Evolutionary conservation across 2,329 filamentous ascomycete genomes (phyloP).

Genomic region (Alternaria arborescens): DNA sequence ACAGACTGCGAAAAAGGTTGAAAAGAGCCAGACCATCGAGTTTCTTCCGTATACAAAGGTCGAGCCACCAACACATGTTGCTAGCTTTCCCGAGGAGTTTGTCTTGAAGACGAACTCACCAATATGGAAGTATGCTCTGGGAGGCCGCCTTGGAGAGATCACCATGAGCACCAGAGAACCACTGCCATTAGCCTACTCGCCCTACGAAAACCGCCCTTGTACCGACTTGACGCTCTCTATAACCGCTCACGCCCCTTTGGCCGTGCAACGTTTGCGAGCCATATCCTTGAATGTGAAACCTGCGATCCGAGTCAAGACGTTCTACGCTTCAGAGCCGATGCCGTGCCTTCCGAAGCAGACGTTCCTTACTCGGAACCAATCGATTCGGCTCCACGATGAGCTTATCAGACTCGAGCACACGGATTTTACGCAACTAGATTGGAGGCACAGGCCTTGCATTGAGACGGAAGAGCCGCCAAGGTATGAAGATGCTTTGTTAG

Average conservation of each 20-base stretch:
- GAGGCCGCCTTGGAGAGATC: slow-evolving; percentile 13
- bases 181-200: slow-evolving; percentile 14
- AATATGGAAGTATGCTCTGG: slow-evolving; percentile 17
- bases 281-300: slow-evolving; percentile 13
- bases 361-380: slow-evolving; percentile 3
- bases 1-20: background rate
- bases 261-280: slow-evolving; percentile 12
- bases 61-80: slow-evolving; percentile 12
- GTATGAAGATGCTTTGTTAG: slow-evolving; percentile 13
- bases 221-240: slow-evolving; percentile 13
- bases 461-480: slow-evolving; percentile 8
- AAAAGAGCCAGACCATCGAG: slow-evolving; percentile 4
- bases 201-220: slow-evolving; percentile 4
- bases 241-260: slow-evolving; percentile 2
- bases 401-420: slow-evolving; percentile 7
- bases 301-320: slow-evolving; percentile 15
- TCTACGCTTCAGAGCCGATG: slow-evolving; percentile 13
- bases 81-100: slow-evolving; percentile 16
- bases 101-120: slow-evolving; percentile 11
- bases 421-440: slow-evolving; percentile 12
- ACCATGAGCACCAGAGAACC: slow-evolving; percentile 13
- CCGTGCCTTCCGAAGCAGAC: slow-evolving; percentile 13
- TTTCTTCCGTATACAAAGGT: slow-evolving; percentile 12
- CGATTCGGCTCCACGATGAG: slow-evolving; percentile 14
- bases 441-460: background rate